A percentile compares a stretch with the other conserved stretches of the same genome.
phyloP scores from a whole-genome alignment of 2,329 filamentous ascomycete species.

The Claviceps lovelessii region DNA sequence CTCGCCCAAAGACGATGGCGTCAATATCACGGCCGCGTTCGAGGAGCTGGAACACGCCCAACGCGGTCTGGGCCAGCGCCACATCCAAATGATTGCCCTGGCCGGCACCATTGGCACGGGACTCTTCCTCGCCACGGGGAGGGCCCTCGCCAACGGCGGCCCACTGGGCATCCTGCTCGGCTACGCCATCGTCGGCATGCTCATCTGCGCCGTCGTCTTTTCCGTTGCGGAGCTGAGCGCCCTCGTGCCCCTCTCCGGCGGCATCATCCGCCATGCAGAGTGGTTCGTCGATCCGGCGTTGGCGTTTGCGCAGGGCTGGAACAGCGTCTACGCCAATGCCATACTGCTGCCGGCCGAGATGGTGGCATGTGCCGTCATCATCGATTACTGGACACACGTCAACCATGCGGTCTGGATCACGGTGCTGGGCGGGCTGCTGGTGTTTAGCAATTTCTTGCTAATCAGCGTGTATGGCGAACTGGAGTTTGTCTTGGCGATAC shows the following conservation, averaged over 20 bases:
- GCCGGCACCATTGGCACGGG: constrained; percentile 41
- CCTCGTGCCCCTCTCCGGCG: constrained; percentile 45
- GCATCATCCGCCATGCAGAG: constrained; percentile 46
- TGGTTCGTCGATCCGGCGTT: constrained; percentile 44
- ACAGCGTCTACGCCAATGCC: constrained; percentile 36
- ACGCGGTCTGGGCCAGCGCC: constrained; percentile 17
- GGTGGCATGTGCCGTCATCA: constrained; percentile 38
- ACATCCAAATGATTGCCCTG: constrained; percentile 37
- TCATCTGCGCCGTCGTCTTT: constrained; percentile 33
- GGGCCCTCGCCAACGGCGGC: constrained; percentile 45
- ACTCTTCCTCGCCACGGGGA: constrained; percentile 55
- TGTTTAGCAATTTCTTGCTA: constrained; percentile 40
- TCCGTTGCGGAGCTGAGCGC: constrained; percentile 48
- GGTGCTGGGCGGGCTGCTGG: constrained; percentile 37
- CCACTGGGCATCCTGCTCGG: constrained; percentile 33
- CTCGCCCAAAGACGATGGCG: background rate
- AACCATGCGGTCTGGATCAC: constrained; percentile 41
- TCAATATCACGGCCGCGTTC: constrained; percentile 3
- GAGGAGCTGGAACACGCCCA: constrained; percentile 3
- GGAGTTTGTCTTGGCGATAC: constrained; percentile 41
- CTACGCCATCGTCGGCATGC: constrained; percentile 41
- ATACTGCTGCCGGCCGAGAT: constrained; percentile 39
- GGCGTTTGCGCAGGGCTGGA: constrained; percentile 40
- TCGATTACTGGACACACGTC: constrained; percentile 27
- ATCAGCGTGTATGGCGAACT: constrained; percentile 45